These are phyloP conservation scores for Alternaria ethzedia DNA, from an alignment of 2,329 filamentous ascomycete species.

Conservation along the genomic window DNA sequence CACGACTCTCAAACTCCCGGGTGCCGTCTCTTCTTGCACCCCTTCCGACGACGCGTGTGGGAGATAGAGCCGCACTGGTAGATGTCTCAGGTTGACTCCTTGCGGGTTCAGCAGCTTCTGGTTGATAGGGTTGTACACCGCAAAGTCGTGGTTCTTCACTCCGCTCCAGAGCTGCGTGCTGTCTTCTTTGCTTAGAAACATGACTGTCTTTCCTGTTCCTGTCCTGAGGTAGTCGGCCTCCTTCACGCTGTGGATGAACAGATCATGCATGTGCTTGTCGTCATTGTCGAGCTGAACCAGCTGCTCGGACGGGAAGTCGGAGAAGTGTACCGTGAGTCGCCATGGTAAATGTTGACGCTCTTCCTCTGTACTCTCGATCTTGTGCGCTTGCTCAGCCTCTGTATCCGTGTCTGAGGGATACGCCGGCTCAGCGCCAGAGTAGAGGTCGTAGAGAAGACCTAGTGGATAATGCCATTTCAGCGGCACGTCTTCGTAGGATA, in stretches of 20 bases:
- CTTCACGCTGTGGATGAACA: slow-evolving; percentile 73
- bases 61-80: slow-evolving; percentile 90
- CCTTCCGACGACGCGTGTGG: slow-evolving; percentile 53
- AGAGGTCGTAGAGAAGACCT: slow-evolving; percentile 73
- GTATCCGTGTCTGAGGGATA: slow-evolving; percentile 23
- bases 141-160: slow-evolving; percentile 77
- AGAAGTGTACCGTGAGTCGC: slow-evolving; percentile 68
- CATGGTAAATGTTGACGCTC: slow-evolving; percentile 59
- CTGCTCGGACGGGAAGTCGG: slow-evolving; percentile 63
- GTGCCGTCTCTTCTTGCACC: slow-evolving; percentile 28
- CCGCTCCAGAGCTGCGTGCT: slow-evolving; percentile 83
- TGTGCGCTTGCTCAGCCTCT: slow-evolving; percentile 14
- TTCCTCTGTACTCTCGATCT: slow-evolving; percentile 24
- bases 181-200: slow-evolving; percentile 84
- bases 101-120: slow-evolving; percentile 75
- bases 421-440: slow-evolving; percentile 63
- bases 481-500: slow-evolving; percentile 71
- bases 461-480: slow-evolving; percentile 76
- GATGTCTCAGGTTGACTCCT: slow-evolving; percentile 72
- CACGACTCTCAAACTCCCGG: slow-evolving; percentile 60
- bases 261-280: slow-evolving; percentile 65
- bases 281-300: slow-evolving; percentile 63
- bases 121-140: slow-evolving; percentile 75
- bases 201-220: slow-evolving; percentile 86
- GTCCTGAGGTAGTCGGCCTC: slow-evolving; percentile 88